Evolutionary conservation across 2,329 filamentous ascomycete genomes (phyloP), one percentile per base, ranked within the genome.

Genomic region (Claviceps purpurea): DNA sequence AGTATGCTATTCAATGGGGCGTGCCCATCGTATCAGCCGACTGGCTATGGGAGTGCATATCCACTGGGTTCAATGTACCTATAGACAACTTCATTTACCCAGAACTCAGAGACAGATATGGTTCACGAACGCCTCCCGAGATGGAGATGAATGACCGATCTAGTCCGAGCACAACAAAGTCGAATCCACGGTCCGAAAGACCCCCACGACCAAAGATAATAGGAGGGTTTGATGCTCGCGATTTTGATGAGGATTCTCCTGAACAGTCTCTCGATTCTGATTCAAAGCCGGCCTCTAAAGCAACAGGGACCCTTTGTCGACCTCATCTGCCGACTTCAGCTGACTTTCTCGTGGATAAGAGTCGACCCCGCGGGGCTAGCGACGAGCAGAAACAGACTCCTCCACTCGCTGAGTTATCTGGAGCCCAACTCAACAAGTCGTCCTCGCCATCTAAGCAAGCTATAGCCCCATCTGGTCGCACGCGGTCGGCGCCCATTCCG

Each of bases 31-130:
- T 97, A 11, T 78, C 78, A 7, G 79, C 81, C 18, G 79, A 84
- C 22, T 98, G 93, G 93, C 73, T 98, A 2, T 93, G 87, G 83
- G 77, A 84, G 50, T 93, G 86, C 57, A 81, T 96, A 49, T 73
- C 75, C 60, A 78, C 70, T 0, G 78, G 78, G 5, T 70, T 59
- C 55, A 67, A 70, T 3, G 65, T 72, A 2, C 73, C 77, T 1
- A 64, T 74, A 44, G 68, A 72, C 41, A 58, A 65, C 6, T 79
- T 68, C 50, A 61, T 78, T 52, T 78, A 75, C 51, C 65, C 73
- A 0, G 71, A 76, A 54, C 60, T 79, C 30, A 67, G 64, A 49
- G 64, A 69, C 43, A 57, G 54, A 44, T 64, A 66, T 34, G 34
- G 38, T 8, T 10, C 40, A 22, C 46, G 42, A 26, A 26, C 18